Conservation (phyloP, 1,284 basidiomycete species). For the Malassezia vespertilionis region DNA sequence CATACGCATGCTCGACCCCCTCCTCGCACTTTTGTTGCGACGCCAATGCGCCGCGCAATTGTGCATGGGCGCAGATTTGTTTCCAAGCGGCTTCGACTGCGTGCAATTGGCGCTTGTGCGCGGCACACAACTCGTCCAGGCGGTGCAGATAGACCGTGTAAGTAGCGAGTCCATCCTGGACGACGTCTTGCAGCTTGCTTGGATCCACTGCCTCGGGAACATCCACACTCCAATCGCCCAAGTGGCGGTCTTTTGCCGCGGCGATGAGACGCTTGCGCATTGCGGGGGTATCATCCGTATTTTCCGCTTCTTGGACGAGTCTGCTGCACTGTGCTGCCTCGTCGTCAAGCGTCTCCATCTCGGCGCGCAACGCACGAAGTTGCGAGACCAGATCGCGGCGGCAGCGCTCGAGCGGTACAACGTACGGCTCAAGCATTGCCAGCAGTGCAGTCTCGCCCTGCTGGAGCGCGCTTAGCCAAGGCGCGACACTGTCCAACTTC, state of each 20-base stretch:
- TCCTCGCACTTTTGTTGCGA: constrained; percentile 3
- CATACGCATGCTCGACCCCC: neutral
- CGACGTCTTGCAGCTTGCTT: constrained; percentile 6
- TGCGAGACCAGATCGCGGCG: neutral
- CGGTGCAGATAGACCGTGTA: constrained; percentile 5
- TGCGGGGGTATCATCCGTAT: constrained; percentile 7
- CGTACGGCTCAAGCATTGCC: constrained; percentile 19
- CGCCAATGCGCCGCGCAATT: constrained; percentile 1
- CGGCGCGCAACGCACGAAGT: constrained; percentile 59
- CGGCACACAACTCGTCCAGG: neutral
- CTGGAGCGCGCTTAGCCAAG: constrained; percentile 18
- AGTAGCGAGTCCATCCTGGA: constrained; percentile 2
- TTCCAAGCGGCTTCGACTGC: neutral
- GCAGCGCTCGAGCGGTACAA: constrained; percentile 13
- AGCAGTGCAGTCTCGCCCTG: constrained; percentile 6
- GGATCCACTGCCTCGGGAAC: constrained; percentile 2
- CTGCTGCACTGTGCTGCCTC: constrained; percentile 53
- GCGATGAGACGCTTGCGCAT: constrained; percentile 7
- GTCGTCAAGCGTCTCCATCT: constrained; percentile 71
- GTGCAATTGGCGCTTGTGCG: neutral
- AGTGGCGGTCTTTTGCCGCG: constrained; percentile 5
- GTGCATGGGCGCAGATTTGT: neutral
- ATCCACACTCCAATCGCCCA: constrained; percentile 1
- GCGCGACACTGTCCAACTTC: constrained; percentile 26
- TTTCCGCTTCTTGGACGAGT: constrained; percentile 60